These are phyloP conservation scores for Dalechampia spathulata DNA, from an alignment of 441 rosid species.

Conservation along the genomic window DNA sequence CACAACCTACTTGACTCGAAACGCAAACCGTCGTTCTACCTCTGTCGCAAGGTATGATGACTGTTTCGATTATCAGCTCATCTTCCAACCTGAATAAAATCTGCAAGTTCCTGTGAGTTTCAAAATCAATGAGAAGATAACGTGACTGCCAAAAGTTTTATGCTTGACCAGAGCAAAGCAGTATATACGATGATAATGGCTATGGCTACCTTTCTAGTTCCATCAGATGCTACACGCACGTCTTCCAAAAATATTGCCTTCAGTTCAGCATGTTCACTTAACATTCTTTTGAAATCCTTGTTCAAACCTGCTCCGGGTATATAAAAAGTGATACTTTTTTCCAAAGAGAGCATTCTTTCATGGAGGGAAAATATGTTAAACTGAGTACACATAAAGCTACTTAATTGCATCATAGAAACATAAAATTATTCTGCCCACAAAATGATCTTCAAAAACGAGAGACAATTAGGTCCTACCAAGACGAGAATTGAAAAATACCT, in stretches of 20 bases:
- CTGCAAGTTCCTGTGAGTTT: constrained; percentile 81
- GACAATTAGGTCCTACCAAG: too few relatives aligned
- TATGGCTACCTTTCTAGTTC: constrained; percentile 71
- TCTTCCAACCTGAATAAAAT: constrained; percentile 74
- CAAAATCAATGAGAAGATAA: constrained; percentile 53
- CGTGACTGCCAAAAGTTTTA: background rate
- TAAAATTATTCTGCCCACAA: too few relatives aligned
- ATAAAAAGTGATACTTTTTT: too few relatives aligned
- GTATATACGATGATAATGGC: constrained; percentile 4
- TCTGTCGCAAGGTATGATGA: constrained; percentile 74
- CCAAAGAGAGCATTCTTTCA: too few relatives aligned
- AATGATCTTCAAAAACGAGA: too few relatives aligned
- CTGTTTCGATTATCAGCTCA: constrained; percentile 74
- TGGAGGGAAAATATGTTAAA: too few relatives aligned
- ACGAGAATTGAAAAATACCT: constrained; percentile 48
- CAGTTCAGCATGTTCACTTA: constrained; percentile 52
- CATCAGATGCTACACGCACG: constrained; percentile 62
- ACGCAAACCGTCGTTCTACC: constrained; percentile 89
- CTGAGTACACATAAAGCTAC: too few relatives aligned
- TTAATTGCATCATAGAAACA: too few relatives aligned
- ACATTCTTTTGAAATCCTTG: constrained; percentile 75
- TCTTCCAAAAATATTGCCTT: constrained; percentile 63
- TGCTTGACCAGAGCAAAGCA: background rate
- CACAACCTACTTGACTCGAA: constrained; percentile 89
- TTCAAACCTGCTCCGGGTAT: constrained; percentile 50